Percentiles rank a stretch among this genome's conserved stretches.
Evolutionary conservation across 352 stramenopile genomes (phyloP).

Genomic region (Phytophthora ramorum): DNA sequence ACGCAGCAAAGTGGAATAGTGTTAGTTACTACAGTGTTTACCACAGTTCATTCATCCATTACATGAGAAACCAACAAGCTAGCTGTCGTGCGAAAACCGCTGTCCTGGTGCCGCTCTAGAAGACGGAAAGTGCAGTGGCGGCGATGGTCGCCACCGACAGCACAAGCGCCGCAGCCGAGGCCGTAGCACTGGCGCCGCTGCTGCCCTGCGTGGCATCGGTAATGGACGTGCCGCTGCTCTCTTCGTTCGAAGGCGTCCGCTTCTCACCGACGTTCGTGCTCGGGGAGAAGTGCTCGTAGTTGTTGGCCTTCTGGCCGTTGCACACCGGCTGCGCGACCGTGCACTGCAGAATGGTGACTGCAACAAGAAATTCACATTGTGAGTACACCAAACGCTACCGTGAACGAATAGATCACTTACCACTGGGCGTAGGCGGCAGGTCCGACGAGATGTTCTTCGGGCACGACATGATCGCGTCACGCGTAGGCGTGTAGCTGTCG

Average conservation of each 20-base stretch:
- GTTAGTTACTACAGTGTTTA: constrained; percentile 6
- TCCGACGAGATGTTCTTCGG: constrained; percentile 51
- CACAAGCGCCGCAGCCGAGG: constrained; percentile 13
- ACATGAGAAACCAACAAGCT: constrained; percentile 5
- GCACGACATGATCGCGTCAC: constrained; percentile 44
- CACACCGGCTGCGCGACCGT: constrained; percentile 45
- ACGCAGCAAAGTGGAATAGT: neutral
- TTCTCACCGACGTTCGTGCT: constrained; percentile 37
- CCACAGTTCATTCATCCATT: constrained; percentile 18
- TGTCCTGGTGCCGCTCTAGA: constrained; percentile 16
- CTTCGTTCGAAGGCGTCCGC: constrained; percentile 32
- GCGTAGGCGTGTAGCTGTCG: constrained; percentile 47
- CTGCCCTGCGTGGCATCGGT: constrained; percentile 5
- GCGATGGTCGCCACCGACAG: constrained; percentile 29
- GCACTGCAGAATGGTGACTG: constrained; percentile 44
- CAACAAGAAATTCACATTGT: neutral
- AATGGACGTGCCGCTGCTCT: constrained; percentile 8
- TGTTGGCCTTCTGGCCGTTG: constrained; percentile 45
- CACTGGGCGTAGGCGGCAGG: constrained; percentile 47
- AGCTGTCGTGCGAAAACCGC: neutral
- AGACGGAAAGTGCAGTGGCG: constrained; percentile 25
- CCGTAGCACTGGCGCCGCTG: constrained; percentile 13
- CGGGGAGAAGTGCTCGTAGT: constrained; percentile 26
- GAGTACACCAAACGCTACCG: neutral
- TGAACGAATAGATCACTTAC: constrained; percentile 12